Evolutionary conservation across 306 rosid species (phyloP).

Genomic region (Fagus sylvatica): DNA sequence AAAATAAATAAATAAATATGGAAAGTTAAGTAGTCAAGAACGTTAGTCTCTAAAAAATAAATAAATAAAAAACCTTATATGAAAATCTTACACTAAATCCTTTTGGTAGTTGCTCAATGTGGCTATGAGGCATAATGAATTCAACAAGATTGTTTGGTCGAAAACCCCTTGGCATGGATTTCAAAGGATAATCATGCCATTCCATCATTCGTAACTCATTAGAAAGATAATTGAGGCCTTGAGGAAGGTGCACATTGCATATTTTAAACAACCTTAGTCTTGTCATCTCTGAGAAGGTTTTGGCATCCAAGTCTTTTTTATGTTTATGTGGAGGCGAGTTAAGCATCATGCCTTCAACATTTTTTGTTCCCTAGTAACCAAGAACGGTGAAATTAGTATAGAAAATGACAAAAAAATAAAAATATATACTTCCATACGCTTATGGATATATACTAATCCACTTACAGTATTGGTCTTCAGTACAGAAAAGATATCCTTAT

Average conservation of each 20-base stretch:
- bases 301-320: constrained; percentile 15
- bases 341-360: constrained; percentile 21
- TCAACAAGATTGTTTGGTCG: constrained; percentile 19
- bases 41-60: too few species aligned
- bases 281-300: constrained; percentile 17
- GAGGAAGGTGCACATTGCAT: constrained; percentile 20
- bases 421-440: too few species aligned
- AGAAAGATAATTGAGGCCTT: constrained; percentile 28
- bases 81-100: constrained; percentile 2
- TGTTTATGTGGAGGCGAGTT: constrained; percentile 4
- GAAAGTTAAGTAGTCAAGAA: background rate
- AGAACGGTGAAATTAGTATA: background rate
- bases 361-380: constrained; percentile 21
- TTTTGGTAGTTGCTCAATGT: constrained; percentile 2
- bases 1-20: background rate
- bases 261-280: constrained; percentile 21
- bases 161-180: constrained; percentile 15
- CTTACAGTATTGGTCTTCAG: constrained; percentile 9
- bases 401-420: too few species aligned
- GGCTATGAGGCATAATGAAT: constrained; percentile 23
- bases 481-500: constrained; percentile 9
- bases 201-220: constrained; percentile 23
- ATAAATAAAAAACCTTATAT: background rate
- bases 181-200: constrained; percentile 21
- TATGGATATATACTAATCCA: too few species aligned